Evolutionary conservation across 2,329 filamentous ascomycete species (phyloP), one percentile per base, ranked within the genome.

Genomic region (Ceratocystis cubensis): DNA sequence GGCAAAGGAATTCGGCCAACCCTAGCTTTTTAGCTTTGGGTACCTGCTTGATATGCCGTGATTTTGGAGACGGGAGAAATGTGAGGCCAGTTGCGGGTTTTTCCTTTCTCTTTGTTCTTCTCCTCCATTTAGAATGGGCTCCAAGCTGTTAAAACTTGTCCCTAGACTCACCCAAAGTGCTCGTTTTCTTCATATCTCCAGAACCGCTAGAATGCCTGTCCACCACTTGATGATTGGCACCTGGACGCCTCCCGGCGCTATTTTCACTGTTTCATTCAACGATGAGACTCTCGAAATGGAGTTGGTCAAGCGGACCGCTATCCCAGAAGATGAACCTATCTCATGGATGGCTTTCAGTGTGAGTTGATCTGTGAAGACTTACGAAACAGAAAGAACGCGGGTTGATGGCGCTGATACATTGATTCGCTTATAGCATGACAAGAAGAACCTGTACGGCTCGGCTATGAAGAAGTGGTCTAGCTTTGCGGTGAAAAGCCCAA

Each of bases 401-500:
- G 37, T 8, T 41, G 37, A 41, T 15, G 37, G 15, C 4, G 37
- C 37, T 41, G 37, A 41, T 15, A 41, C 3, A 41, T 41, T 41
- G 37, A n/a, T n/a, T n/a, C 53, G 30, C 53, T 33, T 63, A 8
- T 3, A 93, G 87, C 89, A 95, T 76, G 79, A 82, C 69, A 88
- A 87, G 73, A 93, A 91, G 76, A 88, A 88, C 74, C 87, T 96
- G 69, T 96, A 96, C 75, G 91, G 91, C 72, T 87, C 91, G 2
- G 89, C 89, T 69, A 94, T 94, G 89, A 96, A 96, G 81, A 93
- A 91, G 75, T 96, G 90, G 89, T 87, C 87, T 63, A 91, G 88
- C 74, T 93, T 89, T 75, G 79, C 85, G 59, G 88, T 95, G 72
- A 83, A 86, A 71, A 87, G 83, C 71, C 88, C 90, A 2, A 86